Evolutionary conservation across 495 filamentous ascomycete species (phyloP).

Genomic region (Aspergillus leporis): DNA sequence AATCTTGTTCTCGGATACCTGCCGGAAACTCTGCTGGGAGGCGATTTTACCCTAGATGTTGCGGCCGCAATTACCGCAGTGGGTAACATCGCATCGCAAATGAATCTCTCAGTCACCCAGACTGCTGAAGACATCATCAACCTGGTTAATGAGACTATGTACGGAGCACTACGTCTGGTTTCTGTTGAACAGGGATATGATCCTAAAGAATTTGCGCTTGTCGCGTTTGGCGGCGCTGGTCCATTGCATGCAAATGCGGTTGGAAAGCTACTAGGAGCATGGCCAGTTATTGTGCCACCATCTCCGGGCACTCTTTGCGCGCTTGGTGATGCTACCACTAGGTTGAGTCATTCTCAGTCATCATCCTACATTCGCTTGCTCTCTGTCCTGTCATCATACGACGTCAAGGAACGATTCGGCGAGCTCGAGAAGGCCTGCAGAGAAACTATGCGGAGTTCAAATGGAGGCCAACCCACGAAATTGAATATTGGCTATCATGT

Average conservation of each 20-base stretch:
- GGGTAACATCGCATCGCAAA: constrained; percentile 40
- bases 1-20: constrained; percentile 52
- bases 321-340: constrained; percentile 50
- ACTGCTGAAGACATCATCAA: constrained; percentile 51
- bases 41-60: constrained; percentile 45
- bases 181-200: constrained; percentile 55
- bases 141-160: constrained; percentile 52
- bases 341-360: constrained; percentile 46
- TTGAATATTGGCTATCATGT: constrained; percentile 40
- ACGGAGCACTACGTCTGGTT: constrained; percentile 50
- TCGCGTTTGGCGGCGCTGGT: constrained; percentile 54
- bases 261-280: constrained; percentile 49
- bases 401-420: constrained; percentile 28
- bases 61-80: constrained; percentile 38
- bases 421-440: constrained; percentile 22
- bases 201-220: constrained; percentile 52
- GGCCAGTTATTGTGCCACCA: constrained; percentile 52
- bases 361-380: constrained; percentile 42
- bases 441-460: constrained; percentile 21
- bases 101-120: constrained; percentile 42
- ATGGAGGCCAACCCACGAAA: constrained; percentile 18
- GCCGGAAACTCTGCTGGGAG: constrained; percentile 45
- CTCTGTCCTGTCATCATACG: constrained; percentile 26
- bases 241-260: constrained; percentile 50
- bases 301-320: constrained; percentile 53